phyloP scores from a whole-genome alignment of 148 eudicot species.

The Vaccinium myrtillus region DNA sequence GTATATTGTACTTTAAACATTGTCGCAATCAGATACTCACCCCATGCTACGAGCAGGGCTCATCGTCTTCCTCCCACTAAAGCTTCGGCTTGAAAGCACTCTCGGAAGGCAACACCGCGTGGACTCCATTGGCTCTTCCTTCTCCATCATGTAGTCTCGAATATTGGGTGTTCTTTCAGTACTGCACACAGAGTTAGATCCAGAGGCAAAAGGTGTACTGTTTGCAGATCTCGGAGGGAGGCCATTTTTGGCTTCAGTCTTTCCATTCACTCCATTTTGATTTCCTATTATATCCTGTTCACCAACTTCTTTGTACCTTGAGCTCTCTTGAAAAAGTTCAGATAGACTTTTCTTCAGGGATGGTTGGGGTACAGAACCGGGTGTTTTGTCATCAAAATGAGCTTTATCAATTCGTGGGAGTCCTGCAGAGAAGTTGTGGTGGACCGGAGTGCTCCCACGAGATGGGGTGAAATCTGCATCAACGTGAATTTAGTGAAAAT shows the following conservation, averaged over 20 bases:
- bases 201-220: constrained; percentile 31
- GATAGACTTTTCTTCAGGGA: constrained; percentile 43
- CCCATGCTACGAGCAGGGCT: constrained; percentile 28
- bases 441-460: constrained; percentile 67
- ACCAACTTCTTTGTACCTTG: constrained; percentile 21
- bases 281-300: constrained; percentile 13
- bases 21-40: constrained; percentile 11
- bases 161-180: constrained; percentile 36
- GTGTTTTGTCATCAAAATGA: constrained; percentile 6
- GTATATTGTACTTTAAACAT: constrained; percentile 1
- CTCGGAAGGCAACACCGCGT: constrained; percentile 63
- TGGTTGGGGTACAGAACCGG: constrained; percentile 13
- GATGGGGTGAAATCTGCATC: constrained; percentile 86
- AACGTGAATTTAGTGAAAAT: neutral
- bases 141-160: constrained; percentile 15
- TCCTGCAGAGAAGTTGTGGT: constrained; percentile 44
- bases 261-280: constrained; percentile 14
- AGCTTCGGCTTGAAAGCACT: constrained; percentile 46
- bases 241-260: constrained; percentile 13
- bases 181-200: constrained; percentile 27
- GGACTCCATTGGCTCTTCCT: constrained; percentile 32
- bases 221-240: constrained; percentile 29
- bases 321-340: constrained; percentile 69
- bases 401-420: constrained; percentile 27
- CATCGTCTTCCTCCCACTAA: constrained; percentile 41